A percentile compares a stretch with the other conserved stretches of the same genome.
These are phyloP conservation scores for Cercophora newfieldiana DNA, from an alignment of 495 filamentous ascomycete species.

Conservation along the genomic window DNA sequence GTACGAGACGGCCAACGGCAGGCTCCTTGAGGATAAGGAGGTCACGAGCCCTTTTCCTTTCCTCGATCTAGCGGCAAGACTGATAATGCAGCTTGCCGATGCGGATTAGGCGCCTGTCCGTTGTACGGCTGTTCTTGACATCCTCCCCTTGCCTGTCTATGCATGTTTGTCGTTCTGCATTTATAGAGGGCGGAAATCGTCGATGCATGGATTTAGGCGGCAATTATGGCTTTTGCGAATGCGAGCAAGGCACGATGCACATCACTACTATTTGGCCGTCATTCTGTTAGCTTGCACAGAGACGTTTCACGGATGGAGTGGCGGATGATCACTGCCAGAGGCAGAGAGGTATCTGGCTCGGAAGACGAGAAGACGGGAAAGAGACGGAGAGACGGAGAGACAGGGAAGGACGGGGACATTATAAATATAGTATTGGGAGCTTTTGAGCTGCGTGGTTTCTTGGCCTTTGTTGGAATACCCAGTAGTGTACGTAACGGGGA, in stretches of 20 bases:
- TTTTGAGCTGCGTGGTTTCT: neutral
- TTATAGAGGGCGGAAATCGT: too few relatives aligned
- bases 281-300: too few relatives aligned
- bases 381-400: neutral
- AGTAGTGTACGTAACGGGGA: neutral
- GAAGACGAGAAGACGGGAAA: too few relatives aligned
- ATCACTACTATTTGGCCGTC: too few relatives aligned
- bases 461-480: neutral
- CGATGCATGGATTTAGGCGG: too few relatives aligned
- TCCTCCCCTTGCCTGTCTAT: too few relatives aligned
- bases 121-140: neutral
- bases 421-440: too few relatives aligned
- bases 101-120: conserved; percentile 46
- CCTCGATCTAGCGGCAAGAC: conserved; percentile 67
- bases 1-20: conserved; percentile 73
- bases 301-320: too few relatives aligned
- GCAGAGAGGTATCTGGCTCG: neutral
- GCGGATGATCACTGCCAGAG: neutral
- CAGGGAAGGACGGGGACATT: neutral
- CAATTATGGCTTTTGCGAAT: too few relatives aligned
- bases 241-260: too few relatives aligned
- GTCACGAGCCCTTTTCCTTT: conserved; percentile 76
- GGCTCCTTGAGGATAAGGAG: conserved; percentile 67
- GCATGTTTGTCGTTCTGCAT: too few relatives aligned
- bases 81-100: conserved; percentile 77